Percentiles rank a stretch among this genome's conserved stretches.
Conservation (phyloP, 2,329 filamentous ascomycete genomes). For the Fusarium sp. region DNA sequence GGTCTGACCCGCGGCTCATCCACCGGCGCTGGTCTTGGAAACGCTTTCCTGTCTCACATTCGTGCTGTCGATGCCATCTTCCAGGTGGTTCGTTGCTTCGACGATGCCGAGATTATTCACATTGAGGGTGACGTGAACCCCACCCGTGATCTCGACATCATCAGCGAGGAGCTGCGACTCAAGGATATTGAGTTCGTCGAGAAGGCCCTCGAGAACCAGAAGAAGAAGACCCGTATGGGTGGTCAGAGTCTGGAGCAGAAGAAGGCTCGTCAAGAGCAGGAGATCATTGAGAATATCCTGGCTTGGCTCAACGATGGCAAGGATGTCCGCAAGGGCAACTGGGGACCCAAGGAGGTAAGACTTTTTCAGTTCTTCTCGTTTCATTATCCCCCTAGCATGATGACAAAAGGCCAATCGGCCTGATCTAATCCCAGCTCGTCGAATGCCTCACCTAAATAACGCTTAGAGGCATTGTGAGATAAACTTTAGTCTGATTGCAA, state of each 20-base stretch:
- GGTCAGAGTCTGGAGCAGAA: conserved; percentile 98
- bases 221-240: conserved; percentile 94
- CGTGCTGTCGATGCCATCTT: conserved; percentile 98
- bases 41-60: conserved; percentile 98
- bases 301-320: conserved; percentile 87
- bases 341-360: conserved; percentile 94
- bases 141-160: conserved; percentile 92
- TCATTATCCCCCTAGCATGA: conserved; percentile 70
- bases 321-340: conserved; percentile 91
- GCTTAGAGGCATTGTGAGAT: conserved; percentile 88
- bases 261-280: conserved; percentile 95
- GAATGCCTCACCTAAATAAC: conserved; percentile 84
- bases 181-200: conserved; percentile 99
- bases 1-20: conserved; percentile 96
- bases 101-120: conserved; percentile 99
- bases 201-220: conserved; percentile 90
- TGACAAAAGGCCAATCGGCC: conserved; percentile 97
- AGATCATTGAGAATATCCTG: conserved; percentile 90
- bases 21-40: conserved; percentile 96
- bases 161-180: conserved; percentile 93
- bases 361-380: conserved; percentile 37
- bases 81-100: conserved; percentile 96
- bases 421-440: conserved; percentile 99
- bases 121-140: conserved; percentile 99
- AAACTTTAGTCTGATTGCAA: conserved; percentile 76